Conservation (phyloP, 108 stramenopile genomes). For the Cyclotella sp. region DNA sequence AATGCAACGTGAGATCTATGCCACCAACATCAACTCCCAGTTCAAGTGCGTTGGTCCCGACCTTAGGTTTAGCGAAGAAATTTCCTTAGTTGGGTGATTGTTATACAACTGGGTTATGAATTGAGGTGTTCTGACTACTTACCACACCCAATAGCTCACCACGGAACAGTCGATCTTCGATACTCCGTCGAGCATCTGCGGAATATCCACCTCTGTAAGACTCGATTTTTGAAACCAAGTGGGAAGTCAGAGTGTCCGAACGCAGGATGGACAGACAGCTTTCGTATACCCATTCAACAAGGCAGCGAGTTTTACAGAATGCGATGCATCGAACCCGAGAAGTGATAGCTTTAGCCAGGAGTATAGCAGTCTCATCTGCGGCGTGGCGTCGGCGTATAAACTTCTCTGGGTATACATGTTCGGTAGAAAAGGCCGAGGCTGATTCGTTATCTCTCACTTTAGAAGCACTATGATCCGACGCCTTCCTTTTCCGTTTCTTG, state of each 20-base stretch:
- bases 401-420: not conserved
- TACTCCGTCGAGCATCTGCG: slow-evolving; percentile 77
- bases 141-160: slow-evolving; percentile 89
- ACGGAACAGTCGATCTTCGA: slow-evolving; percentile 91
- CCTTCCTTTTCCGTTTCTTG: not conserved
- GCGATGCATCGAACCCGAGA: slow-evolving; percentile 87
- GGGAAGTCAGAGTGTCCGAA: slow-evolving; percentile 45
- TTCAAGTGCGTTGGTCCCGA: slow-evolving; percentile 92
- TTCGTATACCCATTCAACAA: slow-evolving; percentile 95
- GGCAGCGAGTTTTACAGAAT: slow-evolving; percentile 92
- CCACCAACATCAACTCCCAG: slow-evolving; percentile 97
- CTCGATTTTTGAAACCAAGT: slow-evolving; percentile 72
- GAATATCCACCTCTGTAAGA: slow-evolving; percentile 97
- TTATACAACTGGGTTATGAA: not conserved
- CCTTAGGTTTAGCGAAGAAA: not conserved
- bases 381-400: slow-evolving; percentile 67
- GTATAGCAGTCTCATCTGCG: slow-evolving; percentile 92
- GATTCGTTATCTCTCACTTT: not conserved
- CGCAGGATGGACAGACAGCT: slow-evolving; percentile 56
- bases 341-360: slow-evolving; percentile 84
- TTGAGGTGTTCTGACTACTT: too few relatives aligned
- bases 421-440: not conserved
- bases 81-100: not conserved
- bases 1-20: slow-evolving; percentile 92
- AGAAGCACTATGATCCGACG: not conserved